Conservation (phyloP, 306 rosid genomes). For the Purshia tridentata region DNA sequence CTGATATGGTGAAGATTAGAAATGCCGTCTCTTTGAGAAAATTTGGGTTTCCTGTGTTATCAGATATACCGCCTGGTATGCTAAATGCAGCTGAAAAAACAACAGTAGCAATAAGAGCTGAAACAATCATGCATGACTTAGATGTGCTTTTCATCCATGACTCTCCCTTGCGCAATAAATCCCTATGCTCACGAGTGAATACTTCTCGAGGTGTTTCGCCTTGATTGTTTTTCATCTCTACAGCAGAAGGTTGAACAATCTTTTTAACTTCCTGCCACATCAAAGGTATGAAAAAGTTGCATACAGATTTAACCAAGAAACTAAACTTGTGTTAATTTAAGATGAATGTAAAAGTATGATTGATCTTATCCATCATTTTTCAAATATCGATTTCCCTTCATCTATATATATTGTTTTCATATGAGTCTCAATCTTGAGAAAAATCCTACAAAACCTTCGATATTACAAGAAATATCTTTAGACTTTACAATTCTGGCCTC, state of each 20-base stretch:
- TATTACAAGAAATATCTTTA: no score
- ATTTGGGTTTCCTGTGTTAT: slow-evolving; percentile 9
- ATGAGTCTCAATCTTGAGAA: no score
- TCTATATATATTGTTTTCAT: no score
- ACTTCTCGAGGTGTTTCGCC: slow-evolving; percentile 31
- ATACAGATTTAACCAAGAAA: no score
- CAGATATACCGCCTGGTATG: slow-evolving; percentile 45
- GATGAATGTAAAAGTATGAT: no score
- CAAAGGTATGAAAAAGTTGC: background rate
- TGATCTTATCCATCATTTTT: no score
- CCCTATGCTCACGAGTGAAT: slow-evolving; percentile 37
- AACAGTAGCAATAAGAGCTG: slow-evolving; percentile 48
- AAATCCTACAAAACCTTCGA: no score
- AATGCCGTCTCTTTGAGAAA: background rate
- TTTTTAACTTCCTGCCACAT: slow-evolving; percentile 46
- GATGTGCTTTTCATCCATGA: slow-evolving; percentile 57
- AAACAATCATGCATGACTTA: slow-evolving; percentile 43
- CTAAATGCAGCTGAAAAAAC: slow-evolving; percentile 51
- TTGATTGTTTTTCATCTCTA: slow-evolving; percentile 27
- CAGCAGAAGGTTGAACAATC: slow-evolving; percentile 24
- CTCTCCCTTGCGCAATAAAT: slow-evolving; percentile 33
- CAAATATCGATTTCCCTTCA: no score
- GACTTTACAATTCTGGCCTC: no score
- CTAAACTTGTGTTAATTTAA: no score
- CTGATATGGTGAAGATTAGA: slow-evolving; percentile 30